phyloP scores from a whole-genome alignment of 176 grass and related monocot species.

The Bonia amplexicaulis region DNA sequence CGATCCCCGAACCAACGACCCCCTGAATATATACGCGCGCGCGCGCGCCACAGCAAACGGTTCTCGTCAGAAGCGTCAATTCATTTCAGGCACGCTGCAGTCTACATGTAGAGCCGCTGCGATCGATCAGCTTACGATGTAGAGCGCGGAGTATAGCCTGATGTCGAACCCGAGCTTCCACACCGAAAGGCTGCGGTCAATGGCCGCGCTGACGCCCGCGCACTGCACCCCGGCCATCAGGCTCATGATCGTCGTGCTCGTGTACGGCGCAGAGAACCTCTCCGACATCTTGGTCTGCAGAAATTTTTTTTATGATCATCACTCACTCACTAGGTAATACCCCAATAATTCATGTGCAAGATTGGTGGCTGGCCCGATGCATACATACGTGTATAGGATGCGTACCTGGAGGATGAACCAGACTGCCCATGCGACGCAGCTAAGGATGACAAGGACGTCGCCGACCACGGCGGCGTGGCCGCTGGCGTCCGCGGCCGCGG shows the following conservation, averaged over 20 bases:
- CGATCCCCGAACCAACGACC: constrained; percentile 57
- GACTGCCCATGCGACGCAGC: constrained; percentile 67
- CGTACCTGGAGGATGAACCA: constrained; percentile 86
- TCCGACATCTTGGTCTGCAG: constrained; percentile 68
- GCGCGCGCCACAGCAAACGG: no score
- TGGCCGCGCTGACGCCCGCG: constrained; percentile 37
- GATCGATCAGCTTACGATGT: constrained; percentile 46
- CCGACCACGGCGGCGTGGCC: constrained; percentile 24
- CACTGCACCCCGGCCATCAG: constrained; percentile 72
- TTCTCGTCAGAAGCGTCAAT: neutral
- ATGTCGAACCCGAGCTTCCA: constrained; percentile 84
- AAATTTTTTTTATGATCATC: neutral
- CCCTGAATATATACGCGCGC: constrained; percentile 37
- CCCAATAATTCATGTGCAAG: neutral
- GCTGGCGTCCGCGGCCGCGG: neutral
- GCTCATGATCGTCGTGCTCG: constrained; percentile 73
- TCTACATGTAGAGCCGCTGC: neutral
- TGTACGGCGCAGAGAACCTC: constrained; percentile 71
- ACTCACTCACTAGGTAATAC: neutral
- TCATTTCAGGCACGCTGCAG: neutral
- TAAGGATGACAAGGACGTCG: constrained; percentile 59
- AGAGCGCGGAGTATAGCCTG: constrained; percentile 59
- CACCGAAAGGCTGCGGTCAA: constrained; percentile 42
- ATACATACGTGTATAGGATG: neutral
- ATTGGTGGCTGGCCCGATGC: no score